Percentiles rank a stretch among this genome's conserved stretches.
Evolutionary conservation across 306 rosid species (phyloP).

Genomic region (Vicia sativa): DNA sequence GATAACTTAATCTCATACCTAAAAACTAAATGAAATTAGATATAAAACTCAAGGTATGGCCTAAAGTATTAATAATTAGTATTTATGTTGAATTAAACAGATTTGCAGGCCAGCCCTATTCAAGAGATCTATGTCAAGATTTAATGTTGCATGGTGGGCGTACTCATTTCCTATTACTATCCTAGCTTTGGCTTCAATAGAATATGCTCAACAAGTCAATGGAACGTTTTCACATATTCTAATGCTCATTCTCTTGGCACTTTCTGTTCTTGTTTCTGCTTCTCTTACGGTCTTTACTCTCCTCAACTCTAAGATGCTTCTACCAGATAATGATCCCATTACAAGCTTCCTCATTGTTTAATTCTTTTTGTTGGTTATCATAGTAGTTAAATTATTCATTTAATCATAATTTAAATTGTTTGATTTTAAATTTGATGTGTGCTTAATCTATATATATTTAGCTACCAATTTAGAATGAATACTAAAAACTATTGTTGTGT

Average conservation of each 20-base stretch:
- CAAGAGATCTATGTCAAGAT: conserved; percentile 64
- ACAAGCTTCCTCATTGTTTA: conserved; percentile 28
- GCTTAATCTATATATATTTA: neutral
- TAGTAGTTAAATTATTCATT: conserved; percentile 5
- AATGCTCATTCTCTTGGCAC: conserved; percentile 42
- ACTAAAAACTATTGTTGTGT: no score
- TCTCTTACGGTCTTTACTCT: conserved; percentile 45
- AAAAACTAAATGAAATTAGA: no score
- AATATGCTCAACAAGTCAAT: conserved; percentile 51
- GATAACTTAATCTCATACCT: no score
- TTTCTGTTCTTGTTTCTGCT: conserved; percentile 47
- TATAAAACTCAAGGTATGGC: no score
- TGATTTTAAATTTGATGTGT: neutral
- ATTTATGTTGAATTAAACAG: conserved; percentile 31
- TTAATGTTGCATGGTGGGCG: conserved; percentile 72
- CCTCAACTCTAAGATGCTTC: conserved; percentile 51
- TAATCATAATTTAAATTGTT: neutral
- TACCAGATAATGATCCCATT: conserved; percentile 53
- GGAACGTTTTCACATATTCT: conserved; percentile 42
- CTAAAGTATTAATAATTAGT: neutral
- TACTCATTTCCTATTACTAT: conserved; percentile 57
- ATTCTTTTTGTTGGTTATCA: neutral
- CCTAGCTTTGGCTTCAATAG: conserved; percentile 58
- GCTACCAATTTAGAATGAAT: no score
- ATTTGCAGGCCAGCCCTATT: conserved; percentile 60